Percentiles rank a stretch among this genome's conserved stretches.
Evolutionary conservation across 176 grass and related monocot species (phyloP).

Genomic region (Carex kokanica): DNA sequence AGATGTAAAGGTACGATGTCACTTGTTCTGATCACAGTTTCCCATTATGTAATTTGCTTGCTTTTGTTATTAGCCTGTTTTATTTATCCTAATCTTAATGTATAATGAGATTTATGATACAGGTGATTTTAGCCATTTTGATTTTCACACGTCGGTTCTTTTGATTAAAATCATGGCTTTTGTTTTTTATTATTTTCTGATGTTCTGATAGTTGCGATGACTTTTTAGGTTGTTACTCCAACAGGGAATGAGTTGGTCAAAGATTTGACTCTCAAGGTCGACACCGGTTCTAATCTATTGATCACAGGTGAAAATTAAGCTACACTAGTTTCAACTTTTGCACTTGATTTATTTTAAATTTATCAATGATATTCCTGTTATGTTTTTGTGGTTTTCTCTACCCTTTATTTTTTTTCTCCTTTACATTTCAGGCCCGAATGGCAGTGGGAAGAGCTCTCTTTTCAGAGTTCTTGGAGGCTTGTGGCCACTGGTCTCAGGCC

Average conservation of each 20-base stretch:
- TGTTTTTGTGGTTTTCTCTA: neutral
- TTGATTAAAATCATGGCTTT: slow-evolving; percentile 5
- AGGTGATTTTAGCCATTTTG: slow-evolving; percentile 1
- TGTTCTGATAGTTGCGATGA: slow-evolving; percentile 37
- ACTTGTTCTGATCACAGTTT: slow-evolving; percentile 20
- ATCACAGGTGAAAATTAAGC: slow-evolving; percentile 68
- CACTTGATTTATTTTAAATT: neutral
- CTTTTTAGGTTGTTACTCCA: slow-evolving; percentile 89
- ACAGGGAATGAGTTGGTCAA: slow-evolving; percentile 86
- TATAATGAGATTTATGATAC: neutral
- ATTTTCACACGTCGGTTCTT: slow-evolving; percentile 2
- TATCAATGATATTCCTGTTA: neutral
- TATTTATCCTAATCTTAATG: neutral
- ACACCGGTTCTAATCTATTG: slow-evolving; percentile 94
- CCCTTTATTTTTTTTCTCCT: slow-evolving; percentile 11
- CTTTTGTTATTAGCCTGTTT: neutral
- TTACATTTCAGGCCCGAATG: slow-evolving; percentile 77
- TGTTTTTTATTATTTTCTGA: neutral
- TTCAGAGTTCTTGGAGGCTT: slow-evolving; percentile 96
- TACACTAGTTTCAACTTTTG: slow-evolving; percentile 5
- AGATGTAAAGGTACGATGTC: slow-evolving; percentile 67
- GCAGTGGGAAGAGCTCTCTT: slow-evolving; percentile 98
- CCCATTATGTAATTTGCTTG: neutral
- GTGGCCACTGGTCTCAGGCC: slow-evolving; percentile 90
- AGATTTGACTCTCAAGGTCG: slow-evolving; percentile 82